Evolutionary conservation across 1,139 yeast genomes (phyloP).

Genomic region (Taphrina sp.): DNA sequence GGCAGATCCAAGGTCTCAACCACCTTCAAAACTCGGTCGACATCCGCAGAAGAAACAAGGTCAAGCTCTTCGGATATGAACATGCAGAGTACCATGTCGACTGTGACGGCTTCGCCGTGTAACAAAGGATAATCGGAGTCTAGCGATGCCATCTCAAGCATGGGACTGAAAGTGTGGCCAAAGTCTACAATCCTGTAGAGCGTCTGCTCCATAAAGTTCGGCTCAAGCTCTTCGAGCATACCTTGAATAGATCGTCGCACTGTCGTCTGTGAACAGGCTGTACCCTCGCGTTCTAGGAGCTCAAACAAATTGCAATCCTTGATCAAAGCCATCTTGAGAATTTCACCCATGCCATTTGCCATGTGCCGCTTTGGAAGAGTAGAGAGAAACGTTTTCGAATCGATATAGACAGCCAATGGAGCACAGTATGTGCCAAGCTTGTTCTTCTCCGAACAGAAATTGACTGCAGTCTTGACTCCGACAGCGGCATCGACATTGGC

Average conservation of each 20-base stretch:
- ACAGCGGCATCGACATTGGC: conserved; percentile 31
- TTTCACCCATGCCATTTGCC: conserved; percentile 33
- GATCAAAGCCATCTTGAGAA: conserved; percentile 32
- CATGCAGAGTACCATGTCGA: conserved; percentile 32
- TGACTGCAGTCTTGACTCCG: conserved; percentile 32
- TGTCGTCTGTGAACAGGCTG: conserved; percentile 10
- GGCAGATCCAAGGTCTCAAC: conserved; percentile 24
- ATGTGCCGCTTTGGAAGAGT: conserved; percentile 24
- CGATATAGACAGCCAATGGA: conserved; percentile 30
- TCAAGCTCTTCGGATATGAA: conserved; percentile 17
- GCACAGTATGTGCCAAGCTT: conserved; percentile 31
- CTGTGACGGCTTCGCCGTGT: conserved; percentile 32
- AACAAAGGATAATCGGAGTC: conserved; percentile 26
- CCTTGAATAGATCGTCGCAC: conserved; percentile 32
- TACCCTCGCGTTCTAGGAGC: conserved; percentile 19
- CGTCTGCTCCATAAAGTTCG: conserved; percentile 31
- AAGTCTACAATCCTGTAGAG: conserved; percentile 31
- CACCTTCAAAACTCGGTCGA: conserved; percentile 26
- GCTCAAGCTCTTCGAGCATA: conserved; percentile 31
- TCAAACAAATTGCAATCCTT: conserved; percentile 19
- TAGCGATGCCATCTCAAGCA: conserved; percentile 31
- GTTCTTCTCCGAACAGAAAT: conserved; percentile 31
- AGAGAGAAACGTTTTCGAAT: conserved; percentile 22
- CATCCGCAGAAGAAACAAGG: conserved; percentile 20
- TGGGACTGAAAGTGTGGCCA: conserved; percentile 30